Evolutionary conservation across 1,139 yeast species (phyloP), one percentile per base, ranked within the genome.

Genomic region (Ogataea hybrid): DNA sequence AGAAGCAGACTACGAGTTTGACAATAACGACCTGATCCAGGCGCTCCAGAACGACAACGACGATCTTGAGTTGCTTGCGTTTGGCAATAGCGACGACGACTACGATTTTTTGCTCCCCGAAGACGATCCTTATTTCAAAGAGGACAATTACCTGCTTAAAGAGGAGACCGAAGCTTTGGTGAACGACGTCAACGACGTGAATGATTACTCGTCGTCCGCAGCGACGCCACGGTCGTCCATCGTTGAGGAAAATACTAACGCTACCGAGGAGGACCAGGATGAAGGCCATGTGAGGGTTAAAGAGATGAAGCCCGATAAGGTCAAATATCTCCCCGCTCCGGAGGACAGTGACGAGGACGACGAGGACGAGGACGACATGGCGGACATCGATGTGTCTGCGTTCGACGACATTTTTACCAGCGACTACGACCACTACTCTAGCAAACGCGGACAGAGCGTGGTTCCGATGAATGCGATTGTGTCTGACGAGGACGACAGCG

Each of bases 1-100:
- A 0, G 89, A 82, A 46, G 86, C 76, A 9, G 83, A 77, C 54
- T 77, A 81, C 56, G 87, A 82, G 55, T 78, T 83, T 48, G 89
- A 83, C 58, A 84, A 81, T 54, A 83, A 82, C 52, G 85, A 81
- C 49, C 70, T 83, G 46, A 71, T 83, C 43, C 83, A 83, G 32
- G 81, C 88, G 0, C 67, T 80, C 39, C 84, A 81, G 51, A 84
- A 81, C 17, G 86, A 81, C 54, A 76, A 77, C 49, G 84, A 79
- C 50, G 64, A 72, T 28, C 74, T 73, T 32, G 81, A 76, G 49
- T 65, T 73, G 42, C 58, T 42, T 75, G 52, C 80, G 2, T 51
- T 77, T 36, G 81, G 73, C 21, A 73, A 81, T 17, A 64, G 71
- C 37, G 80, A 76, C 40, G 85, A 79, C 43, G 84, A 77, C 44